Conservation (phyloP, 1,139 yeast species). For the Blastobotrys persicus region DNA sequence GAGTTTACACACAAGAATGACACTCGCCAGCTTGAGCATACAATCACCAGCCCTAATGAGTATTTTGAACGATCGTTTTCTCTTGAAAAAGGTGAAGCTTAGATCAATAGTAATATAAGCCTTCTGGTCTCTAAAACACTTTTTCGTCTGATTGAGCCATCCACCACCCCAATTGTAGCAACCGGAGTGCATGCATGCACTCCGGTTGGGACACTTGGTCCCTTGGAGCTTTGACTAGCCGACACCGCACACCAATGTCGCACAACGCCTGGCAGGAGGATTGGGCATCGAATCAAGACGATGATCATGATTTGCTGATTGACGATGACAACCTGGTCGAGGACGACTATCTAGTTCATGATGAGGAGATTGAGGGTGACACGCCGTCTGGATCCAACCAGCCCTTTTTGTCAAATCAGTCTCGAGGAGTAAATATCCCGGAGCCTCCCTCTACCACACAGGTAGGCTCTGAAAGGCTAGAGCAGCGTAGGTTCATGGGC, state of each 20-base stretch:
- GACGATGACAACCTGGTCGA: constrained; percentile 26
- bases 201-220: not conserved
- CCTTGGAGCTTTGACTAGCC: too few species aligned
- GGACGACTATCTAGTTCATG: constrained; percentile 27
- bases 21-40: constrained; percentile 37
- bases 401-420: constrained; percentile 10
- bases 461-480: constrained; percentile 50
- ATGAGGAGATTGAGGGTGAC: constrained; percentile 23
- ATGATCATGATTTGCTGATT: constrained; percentile 19
- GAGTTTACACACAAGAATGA: constrained; percentile 65
- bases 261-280: constrained; percentile 7
- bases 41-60: constrained; percentile 81
- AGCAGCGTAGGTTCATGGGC: constrained; percentile 73
- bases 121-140: too few species aligned
- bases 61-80: constrained; percentile 55
- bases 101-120: not conserved
- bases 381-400: constrained; percentile 9
- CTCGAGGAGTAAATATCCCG: constrained; percentile 14
- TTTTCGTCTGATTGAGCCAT: too few species aligned
- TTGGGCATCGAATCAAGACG: constrained; percentile 4
- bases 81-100: constrained; percentile 1
- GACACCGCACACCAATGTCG: too few species aligned
- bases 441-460: constrained; percentile 25
- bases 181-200: not conserved
- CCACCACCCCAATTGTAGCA: not conserved